Evolutionary conservation across 768 basidiomycete genomes (phyloP), one percentile per base, ranked within the genome.

Genomic region (Pleurotus tuoliensis): DNA sequence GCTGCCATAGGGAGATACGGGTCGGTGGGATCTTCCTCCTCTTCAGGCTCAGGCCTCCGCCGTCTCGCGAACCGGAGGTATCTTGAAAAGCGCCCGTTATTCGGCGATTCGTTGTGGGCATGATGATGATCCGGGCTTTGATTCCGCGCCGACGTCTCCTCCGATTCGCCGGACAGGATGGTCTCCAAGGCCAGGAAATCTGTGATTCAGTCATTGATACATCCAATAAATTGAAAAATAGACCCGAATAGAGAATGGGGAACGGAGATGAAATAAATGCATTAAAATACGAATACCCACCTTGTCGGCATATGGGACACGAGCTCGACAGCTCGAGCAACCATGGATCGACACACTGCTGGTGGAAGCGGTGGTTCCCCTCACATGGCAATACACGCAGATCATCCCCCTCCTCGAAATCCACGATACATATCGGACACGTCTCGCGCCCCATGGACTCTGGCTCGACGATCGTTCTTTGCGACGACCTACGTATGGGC

Each of bases 351-450:
- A 96, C 94, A 66, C 94, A 97, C 39, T 75, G 73, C 64, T 89
- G 86, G 65, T 98, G 95, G 75, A 96, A 98, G 57, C 82, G 79
- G 67, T 98, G 95, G 61, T 90, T 86, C 46, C 89, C 90, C 66
- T 94, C 91, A 70, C 95, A 98, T 1, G 94, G 95, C 47, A 98
- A 72, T 40, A 96, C 80, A 20, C 95, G 86, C 12, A 97, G 71
- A 67, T 96, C 92, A 64, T 98, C 95, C 1, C 94, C 95, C 59
- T 91, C 88, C 68, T 94, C 90, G 64, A 98, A 98, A 63, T 96
- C 94, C 45, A 92, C 79, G 58, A 98, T 88, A 69, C 95, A 98
- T 59, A 98, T 98, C 4, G 95, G 94, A 72, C 95, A 98, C 11
- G 88, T 92, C 69, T 94, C 90, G 39, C 83, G 81, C 4, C 89